phyloP scores from a whole-genome alignment of 2,329 filamentous ascomycete species.

The Boeremia lycopersici region DNA sequence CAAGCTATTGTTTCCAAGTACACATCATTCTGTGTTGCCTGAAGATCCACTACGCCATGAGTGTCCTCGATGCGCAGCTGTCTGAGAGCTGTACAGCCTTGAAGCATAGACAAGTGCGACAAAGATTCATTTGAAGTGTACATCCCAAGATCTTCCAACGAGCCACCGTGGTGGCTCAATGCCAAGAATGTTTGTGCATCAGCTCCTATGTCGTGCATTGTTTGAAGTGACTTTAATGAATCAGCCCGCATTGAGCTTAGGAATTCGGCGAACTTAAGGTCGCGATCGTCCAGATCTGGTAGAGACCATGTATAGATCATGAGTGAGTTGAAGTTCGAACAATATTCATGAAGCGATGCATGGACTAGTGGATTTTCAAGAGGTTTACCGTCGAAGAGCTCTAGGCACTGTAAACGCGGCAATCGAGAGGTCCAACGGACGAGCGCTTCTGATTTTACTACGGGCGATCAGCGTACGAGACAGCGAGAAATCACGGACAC shows the following conservation, averaged over 20 bases:
- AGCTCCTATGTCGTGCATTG: conserved; percentile 62
- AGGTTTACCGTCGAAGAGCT: conserved; percentile 65
- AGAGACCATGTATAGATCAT: conserved; percentile 61
- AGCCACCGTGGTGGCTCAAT: conserved; percentile 59
- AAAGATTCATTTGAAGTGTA: conserved; percentile 57
- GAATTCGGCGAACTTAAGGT: conserved; percentile 64
- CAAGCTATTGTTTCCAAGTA: conserved; percentile 60
- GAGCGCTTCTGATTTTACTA: conserved; percentile 60
- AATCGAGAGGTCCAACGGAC: conserved; percentile 65
- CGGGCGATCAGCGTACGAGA: conserved; percentile 12
- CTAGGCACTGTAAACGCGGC: conserved; percentile 63
- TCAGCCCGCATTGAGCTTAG: conserved; percentile 62
- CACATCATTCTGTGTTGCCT: conserved; percentile 59
- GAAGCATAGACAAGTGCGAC: conserved; percentile 56
- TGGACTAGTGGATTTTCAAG: conserved; percentile 62
- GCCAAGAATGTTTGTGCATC: conserved; percentile 61
- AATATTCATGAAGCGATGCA: conserved; percentile 61
- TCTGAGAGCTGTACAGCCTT: conserved; percentile 57
- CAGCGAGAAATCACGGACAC: background rate
- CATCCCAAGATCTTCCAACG: conserved; percentile 61
- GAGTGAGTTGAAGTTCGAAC: conserved; percentile 66
- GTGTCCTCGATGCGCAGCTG: conserved; percentile 57
- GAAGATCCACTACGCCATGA: conserved; percentile 53
- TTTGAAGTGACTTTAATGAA: conserved; percentile 63
- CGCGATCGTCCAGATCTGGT: conserved; percentile 50